Percentiles rank a stretch among this genome's conserved stretches.
Conservation (phyloP, 345 rosid genomes). For the Boechera retrofracta region DNA sequence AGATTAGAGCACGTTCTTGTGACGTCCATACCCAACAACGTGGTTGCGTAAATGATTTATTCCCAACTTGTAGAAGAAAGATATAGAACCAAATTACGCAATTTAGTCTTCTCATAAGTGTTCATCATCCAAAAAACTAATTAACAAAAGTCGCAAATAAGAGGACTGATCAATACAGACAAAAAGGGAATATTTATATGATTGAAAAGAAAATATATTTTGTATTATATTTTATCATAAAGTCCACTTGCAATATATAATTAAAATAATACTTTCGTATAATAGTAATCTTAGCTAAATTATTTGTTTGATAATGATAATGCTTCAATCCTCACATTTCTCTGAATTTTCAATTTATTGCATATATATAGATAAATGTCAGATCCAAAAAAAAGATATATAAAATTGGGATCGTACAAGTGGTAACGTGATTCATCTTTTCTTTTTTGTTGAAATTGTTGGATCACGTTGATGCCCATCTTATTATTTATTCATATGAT, state of each 20-base stretch:
- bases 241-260: conserved; percentile 18
- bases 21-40: conserved; percentile 27
- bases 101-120: not conserved
- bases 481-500: conserved; percentile 28
- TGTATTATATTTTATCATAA: not conserved
- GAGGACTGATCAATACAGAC: not conserved
- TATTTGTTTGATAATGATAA: not conserved
- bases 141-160: not conserved
- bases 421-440: conserved; percentile 19
- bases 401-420: conserved; percentile 14
- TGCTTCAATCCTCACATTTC: conserved; percentile 8
- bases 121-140: conserved; percentile 7
- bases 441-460: not conserved
- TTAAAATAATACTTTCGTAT: not conserved
- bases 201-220: too few species aligned
- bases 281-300: not conserved
- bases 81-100: not conserved
- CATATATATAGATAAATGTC: not conserved
- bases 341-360: too few species aligned
- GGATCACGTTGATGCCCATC: conserved; percentile 29
- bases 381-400: not conserved
- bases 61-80: not conserved
- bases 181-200: not conserved
- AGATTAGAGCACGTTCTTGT: conserved; percentile 21
- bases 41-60: conserved; percentile 19